Evolutionary conservation across 2,329 filamentous ascomycete genomes (phyloP).

Genomic region (Pseudogymnoascus destructans): DNA sequence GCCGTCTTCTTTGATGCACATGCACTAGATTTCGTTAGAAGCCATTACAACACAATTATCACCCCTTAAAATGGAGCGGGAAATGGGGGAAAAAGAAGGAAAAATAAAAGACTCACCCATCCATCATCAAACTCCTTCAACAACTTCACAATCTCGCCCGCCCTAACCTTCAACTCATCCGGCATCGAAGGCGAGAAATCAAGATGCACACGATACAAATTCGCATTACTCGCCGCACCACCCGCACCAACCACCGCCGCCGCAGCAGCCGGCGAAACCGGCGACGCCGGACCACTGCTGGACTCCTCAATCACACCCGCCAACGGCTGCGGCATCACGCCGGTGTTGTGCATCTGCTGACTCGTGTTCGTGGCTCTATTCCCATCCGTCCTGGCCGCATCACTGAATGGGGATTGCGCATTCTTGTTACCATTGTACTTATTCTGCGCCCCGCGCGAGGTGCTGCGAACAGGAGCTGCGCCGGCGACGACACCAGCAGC

Average conservation of each 20-base stretch:
- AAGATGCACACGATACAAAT: constrained; percentile 85
- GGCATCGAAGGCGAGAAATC: constrained; percentile 89
- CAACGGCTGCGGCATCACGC: background rate
- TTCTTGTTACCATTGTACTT: background rate
- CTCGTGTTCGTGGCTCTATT: background rate
- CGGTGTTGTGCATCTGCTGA: background rate
- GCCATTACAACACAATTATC: constrained; percentile 10
- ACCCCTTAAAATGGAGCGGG: background rate
- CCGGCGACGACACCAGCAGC: constrained; percentile 30
- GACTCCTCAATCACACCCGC: constrained; percentile 3
- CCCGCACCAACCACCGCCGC: constrained; percentile 38
- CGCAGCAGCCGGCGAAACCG: constrained; percentile 27
- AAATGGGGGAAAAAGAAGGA: background rate
- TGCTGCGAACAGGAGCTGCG: constrained; percentile 20
- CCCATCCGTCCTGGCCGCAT: constrained; percentile 15
- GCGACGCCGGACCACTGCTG: background rate
- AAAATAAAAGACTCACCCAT: constrained; percentile 54
- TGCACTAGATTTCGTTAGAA: constrained; percentile 45
- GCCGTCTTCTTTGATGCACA: constrained; percentile 81
- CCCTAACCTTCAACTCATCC: constrained; percentile 72
- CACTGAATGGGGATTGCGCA: background rate
- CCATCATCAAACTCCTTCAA: constrained; percentile 97
- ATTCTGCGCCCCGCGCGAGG: background rate
- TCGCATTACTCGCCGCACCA: constrained; percentile 38
- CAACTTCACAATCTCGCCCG: constrained; percentile 75